Evolutionary conservation across 2,329 filamentous ascomycete genomes (phyloP).

Genomic region (Paecilomyces niveus): DNA sequence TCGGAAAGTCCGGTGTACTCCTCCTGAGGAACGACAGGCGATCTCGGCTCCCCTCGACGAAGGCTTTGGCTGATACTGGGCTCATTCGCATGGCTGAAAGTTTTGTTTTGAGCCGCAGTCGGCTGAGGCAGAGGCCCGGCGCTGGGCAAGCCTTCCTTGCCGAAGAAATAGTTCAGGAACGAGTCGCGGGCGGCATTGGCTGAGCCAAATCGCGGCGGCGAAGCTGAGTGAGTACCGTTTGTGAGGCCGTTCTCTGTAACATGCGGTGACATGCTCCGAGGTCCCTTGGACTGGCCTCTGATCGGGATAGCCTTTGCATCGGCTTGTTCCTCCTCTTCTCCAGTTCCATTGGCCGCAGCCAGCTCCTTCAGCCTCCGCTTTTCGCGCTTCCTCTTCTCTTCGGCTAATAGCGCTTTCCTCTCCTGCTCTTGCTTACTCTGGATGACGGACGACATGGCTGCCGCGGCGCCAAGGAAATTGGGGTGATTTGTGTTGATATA

Average conservation of each 20-base stretch:
- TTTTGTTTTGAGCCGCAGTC: slow-evolving; percentile 45
- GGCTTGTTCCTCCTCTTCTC: slow-evolving; percentile 58
- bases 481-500: slow-evolving; percentile 99
- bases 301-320: slow-evolving; percentile 50
- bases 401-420: slow-evolving; percentile 68
- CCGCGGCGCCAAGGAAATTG: slow-evolving; percentile 93
- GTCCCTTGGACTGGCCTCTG: slow-evolving; percentile 56
- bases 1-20: slow-evolving; percentile 32
- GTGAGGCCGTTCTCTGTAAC: slow-evolving; percentile 57
- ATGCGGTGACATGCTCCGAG: slow-evolving; percentile 83
- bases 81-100: slow-evolving; percentile 72
- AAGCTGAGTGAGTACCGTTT: slow-evolving; percentile 56
- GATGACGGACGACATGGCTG: slow-evolving; percentile 95
- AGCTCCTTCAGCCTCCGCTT: slow-evolving; percentile 76
- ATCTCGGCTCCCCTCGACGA: slow-evolving; percentile 52
- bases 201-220: slow-evolving; percentile 56
- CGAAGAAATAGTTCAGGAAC: slow-evolving; percentile 98
- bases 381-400: slow-evolving; percentile 81
- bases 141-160: slow-evolving; percentile 68
- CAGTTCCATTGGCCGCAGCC: slow-evolving; percentile 65
- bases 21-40: slow-evolving; percentile 38
- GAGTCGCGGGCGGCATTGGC: slow-evolving; percentile 69
- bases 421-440: slow-evolving; percentile 92
- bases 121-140: slow-evolving; percentile 37
- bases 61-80: slow-evolving; percentile 79